Evolutionary conservation across 169 alveolate species (phyloP).

Genomic region (Cryptosporidium tyzzeri): DNA sequence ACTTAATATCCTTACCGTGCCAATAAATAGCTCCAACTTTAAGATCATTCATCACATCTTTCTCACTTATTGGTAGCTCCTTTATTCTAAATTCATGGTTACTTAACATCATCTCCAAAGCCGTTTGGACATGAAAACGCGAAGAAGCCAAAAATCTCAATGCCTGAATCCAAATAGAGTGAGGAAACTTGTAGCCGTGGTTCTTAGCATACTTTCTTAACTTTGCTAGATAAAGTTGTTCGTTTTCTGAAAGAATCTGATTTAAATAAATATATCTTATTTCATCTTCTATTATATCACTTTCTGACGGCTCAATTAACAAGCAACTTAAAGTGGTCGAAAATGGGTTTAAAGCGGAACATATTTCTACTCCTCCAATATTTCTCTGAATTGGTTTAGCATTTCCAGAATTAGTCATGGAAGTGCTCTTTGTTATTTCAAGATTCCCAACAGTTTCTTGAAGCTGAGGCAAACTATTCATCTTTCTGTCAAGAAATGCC

Average conservation of each 20-base stretch:
- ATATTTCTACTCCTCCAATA: slow-evolving; percentile 47
- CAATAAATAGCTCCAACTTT: slow-evolving; percentile 75
- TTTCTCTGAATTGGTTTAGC: not conserved
- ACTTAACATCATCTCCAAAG: slow-evolving; percentile 49
- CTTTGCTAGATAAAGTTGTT: slow-evolving; percentile 58
- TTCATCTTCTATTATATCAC: slow-evolving; percentile 57
- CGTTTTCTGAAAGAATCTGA: slow-evolving; percentile 50
- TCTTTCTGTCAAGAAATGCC: slow-evolving; percentile 1
- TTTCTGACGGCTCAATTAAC: slow-evolving; percentile 36
- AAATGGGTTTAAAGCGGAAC: slow-evolving; percentile 48
- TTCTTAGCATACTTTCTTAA: slow-evolving; percentile 39
- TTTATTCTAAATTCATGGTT: slow-evolving; percentile 49
- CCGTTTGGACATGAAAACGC: slow-evolving; percentile 58
- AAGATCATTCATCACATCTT: slow-evolving; percentile 55
- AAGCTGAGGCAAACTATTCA: slow-evolving; percentile 39
- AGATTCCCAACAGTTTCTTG: not conserved
- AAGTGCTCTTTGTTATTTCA: slow-evolving; percentile 12
- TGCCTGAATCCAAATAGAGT: slow-evolving; percentile 60
- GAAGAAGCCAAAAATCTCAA: slow-evolving; percentile 64
- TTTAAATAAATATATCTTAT: slow-evolving; percentile 67
- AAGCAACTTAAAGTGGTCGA: slow-evolving; percentile 47
- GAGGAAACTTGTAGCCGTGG: slow-evolving; percentile 54
- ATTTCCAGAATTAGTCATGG: not conserved
- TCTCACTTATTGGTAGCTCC: slow-evolving; percentile 64
- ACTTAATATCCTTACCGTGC: slow-evolving; percentile 77